phyloP scores from a whole-genome alignment of 2,329 filamentous ascomycete species.

The Neofusicoccum sp. region DNA sequence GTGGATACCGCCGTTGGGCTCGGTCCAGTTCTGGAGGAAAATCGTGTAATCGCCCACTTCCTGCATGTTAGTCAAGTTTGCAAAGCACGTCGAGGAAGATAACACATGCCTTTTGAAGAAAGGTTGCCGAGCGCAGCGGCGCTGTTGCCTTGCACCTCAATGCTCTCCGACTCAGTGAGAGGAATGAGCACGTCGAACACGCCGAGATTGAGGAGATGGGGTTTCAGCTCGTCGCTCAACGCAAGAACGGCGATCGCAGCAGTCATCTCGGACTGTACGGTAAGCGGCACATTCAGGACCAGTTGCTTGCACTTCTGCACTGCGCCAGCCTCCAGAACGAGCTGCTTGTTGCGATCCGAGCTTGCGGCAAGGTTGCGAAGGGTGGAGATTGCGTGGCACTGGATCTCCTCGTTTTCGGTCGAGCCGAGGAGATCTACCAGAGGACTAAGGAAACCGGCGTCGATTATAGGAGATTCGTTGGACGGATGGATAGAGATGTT shows the following conservation, averaged over 20 bases:
- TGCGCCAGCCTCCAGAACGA: slow-evolving; percentile 94
- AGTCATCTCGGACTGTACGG: slow-evolving; percentile 98
- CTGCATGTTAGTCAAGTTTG: slow-evolving; percentile 28
- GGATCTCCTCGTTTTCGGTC: slow-evolving; percentile 97
- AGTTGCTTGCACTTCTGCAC: slow-evolving; percentile 99
- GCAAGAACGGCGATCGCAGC: slow-evolving; percentile 97
- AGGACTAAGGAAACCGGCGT: slow-evolving; percentile 91
- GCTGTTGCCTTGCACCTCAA: slow-evolving; percentile 98
- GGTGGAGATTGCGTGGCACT: slow-evolving; percentile 97
- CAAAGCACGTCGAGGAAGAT: background rate
- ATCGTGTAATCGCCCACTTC: slow-evolving; percentile 94
- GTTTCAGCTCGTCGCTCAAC: slow-evolving; percentile 91
- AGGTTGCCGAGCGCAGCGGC: slow-evolving; percentile 93
- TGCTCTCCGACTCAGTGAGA: slow-evolving; percentile 89
- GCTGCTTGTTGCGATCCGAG: slow-evolving; percentile 94
- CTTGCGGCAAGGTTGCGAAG: slow-evolving; percentile 92
- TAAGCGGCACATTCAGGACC: slow-evolving; percentile 86
- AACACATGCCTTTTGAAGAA: slow-evolving; percentile 81
- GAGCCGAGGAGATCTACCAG: slow-evolving; percentile 91
- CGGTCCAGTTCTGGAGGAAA: slow-evolving; percentile 90
- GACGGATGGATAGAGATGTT: slow-evolving; percentile 98
- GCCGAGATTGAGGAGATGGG: slow-evolving; percentile 82
- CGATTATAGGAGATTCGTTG: slow-evolving; percentile 98
- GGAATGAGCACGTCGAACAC: slow-evolving; percentile 97
- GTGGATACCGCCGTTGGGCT: slow-evolving; percentile 91